Evolutionary conservation across 176 grass and related monocot species (phyloP).

Genomic region (Oryza coarctata): DNA sequence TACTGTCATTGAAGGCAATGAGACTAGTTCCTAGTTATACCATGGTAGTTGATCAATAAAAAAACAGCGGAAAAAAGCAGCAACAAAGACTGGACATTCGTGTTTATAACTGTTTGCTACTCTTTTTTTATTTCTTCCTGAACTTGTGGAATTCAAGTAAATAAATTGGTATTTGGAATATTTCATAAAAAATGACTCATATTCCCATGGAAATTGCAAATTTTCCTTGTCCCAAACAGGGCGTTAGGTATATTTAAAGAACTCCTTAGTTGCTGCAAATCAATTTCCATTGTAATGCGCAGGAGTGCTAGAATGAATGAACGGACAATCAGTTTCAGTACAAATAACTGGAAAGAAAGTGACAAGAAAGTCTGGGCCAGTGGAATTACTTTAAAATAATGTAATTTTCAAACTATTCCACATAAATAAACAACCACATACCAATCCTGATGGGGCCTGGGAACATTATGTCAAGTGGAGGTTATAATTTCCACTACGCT

Average conservation of each 20-base stretch:
- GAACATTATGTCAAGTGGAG: background rate
- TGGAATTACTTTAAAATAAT: conserved; percentile 1
- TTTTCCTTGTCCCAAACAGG: background rate
- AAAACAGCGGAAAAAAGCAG: conserved; percentile 1
- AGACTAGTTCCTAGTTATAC: background rate
- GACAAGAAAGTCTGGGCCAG: background rate
- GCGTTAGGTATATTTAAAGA: background rate
- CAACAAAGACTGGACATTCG: background rate
- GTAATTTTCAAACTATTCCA: background rate
- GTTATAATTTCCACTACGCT: conserved; percentile 11
- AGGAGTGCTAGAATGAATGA: background rate
- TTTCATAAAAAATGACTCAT: background rate
- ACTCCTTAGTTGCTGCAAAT: background rate
- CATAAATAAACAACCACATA: conserved; percentile 28
- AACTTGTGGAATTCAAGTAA: background rate
- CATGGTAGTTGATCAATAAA: background rate
- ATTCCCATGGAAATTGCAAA: background rate
- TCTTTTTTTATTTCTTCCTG: background rate
- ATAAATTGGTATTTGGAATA: background rate
- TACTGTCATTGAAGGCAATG: conserved; percentile 17
- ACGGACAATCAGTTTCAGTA: background rate
- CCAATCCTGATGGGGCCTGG: conserved; percentile 13
- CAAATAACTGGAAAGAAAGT: background rate
- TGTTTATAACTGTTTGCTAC: background rate
- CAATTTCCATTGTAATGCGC: background rate